Base-by-base conservation (phyloP, 2,329 filamentous ascomycete genomes). In the Scopulariopsis brevicaulis region DNA sequence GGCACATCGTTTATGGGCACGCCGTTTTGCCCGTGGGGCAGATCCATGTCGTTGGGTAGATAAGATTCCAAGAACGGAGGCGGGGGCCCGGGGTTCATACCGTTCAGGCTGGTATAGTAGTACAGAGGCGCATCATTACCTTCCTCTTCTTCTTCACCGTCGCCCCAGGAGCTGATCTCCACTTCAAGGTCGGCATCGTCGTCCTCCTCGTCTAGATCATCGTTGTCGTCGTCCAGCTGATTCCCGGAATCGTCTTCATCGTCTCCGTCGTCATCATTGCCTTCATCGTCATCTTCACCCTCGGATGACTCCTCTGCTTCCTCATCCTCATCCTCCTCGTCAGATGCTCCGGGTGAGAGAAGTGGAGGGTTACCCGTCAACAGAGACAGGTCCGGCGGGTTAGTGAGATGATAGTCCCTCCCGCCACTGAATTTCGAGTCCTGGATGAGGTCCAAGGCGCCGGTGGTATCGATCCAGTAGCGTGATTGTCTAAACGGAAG, bases 261-360 rank as follows among this genome's bases (percentile, higher is more conserved):
- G 20, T 56, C 28, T 11, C 40, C 50, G 3, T 43, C 50, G 25
- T 53, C 56, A 20, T 53, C 53, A 25, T 58, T n/a, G 11, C 43
- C 34, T 18, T 60, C 56, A 40, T 54, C 50, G 12, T 58, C 54
- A 12, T 53, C 53, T 7, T 51, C 54, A 2, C n/a, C 43, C 37
- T 58, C 52, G n/a, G 34, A 32, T 14, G 46, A 24, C 25, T 50
- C 50, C 35, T 54, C 58, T 12, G 62, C 34, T 59, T 60, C 18
- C 61, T 59, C 55, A 61, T 24, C 54, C 54, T 59, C 22, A 53
- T 32, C 25, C n/a, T 54, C 22, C 35, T 20, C 35, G 18, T 46
- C 32, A 28, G 37, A 28, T 11, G 22, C 46, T 22, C 12, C 15
- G 43, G 43, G 18, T 22, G 20, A 48, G 18, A 22, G 40, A 15